Percentiles rank a stretch among this genome's conserved stretches.
These are phyloP conservation scores for Tetrapisispora phaffii DNA, from an alignment of 805 yeast genomes.

Conservation along the genomic window DNA sequence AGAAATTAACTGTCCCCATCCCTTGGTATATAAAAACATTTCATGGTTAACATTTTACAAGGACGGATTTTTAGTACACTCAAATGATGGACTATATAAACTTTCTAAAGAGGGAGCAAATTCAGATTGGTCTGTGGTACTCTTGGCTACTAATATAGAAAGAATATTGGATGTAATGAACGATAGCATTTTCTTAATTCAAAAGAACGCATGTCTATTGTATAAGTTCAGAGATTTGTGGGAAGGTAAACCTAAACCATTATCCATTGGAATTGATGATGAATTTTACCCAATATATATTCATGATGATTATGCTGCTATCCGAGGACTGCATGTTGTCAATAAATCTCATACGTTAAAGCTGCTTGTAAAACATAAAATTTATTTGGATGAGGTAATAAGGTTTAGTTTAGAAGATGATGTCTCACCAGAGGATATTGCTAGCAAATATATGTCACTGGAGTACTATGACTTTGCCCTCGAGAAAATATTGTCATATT, in stretches of 20 bases:
- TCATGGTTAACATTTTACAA: constrained; percentile 20
- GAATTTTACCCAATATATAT: constrained; percentile 23
- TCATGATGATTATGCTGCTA: constrained; percentile 22
- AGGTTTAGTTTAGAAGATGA: constrained; percentile 10
- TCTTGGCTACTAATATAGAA: constrained; percentile 18
- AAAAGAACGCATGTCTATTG: constrained; percentile 10
- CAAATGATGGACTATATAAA: constrained; percentile 14
- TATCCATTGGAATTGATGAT: constrained; percentile 16
- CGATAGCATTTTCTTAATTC: constrained; percentile 18
- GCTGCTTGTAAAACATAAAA: constrained; percentile 17
- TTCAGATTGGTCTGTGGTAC: constrained; percentile 9
- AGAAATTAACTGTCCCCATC: constrained; percentile 9
- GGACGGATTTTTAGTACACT: constrained; percentile 20
- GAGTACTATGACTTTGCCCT: constrained; percentile 28
- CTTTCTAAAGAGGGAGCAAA: constrained; percentile 7
- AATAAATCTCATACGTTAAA: neutral
- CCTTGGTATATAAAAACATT: constrained; percentile 4
- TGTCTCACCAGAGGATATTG: constrained; percentile 13
- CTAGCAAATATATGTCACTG: constrained; percentile 14
- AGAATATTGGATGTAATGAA: constrained; percentile 20
- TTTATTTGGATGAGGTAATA: constrained; percentile 25
- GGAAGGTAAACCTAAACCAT: constrained; percentile 10
- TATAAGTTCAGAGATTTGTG: constrained; percentile 19
- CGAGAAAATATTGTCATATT: constrained; percentile 26
- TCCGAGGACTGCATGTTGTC: constrained; percentile 17